Percentiles rank a stretch among this genome's conserved stretches.
Evolutionary conservation across 2,329 filamentous ascomycete genomes (phyloP).

Genomic region (Epichloe scottii): DNA sequence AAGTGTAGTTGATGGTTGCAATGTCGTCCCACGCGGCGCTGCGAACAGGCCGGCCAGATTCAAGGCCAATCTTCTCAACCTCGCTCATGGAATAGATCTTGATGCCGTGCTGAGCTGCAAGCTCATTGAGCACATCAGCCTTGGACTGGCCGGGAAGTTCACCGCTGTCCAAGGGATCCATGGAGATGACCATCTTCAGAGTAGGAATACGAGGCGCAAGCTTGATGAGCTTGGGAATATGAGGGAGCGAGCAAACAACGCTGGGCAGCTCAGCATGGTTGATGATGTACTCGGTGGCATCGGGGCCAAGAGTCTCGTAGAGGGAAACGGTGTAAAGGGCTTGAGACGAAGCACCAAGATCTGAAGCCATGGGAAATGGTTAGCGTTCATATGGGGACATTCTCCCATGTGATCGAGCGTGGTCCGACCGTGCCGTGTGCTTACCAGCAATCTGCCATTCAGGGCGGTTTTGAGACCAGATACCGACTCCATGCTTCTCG

Average conservation of each 20-base stretch:
- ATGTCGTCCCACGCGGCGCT: slow-evolving; percentile 63
- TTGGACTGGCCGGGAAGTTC: slow-evolving; percentile 72
- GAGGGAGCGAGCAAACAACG: slow-evolving; percentile 66
- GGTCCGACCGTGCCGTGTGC: slow-evolving; percentile 6
- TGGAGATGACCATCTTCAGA: slow-evolving; percentile 76
- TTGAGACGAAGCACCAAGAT: slow-evolving; percentile 79
- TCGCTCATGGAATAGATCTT: slow-evolving; percentile 66
- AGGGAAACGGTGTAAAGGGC: slow-evolving; percentile 82
- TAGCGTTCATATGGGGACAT: background rate
- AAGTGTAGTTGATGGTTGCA: slow-evolving; percentile 86
- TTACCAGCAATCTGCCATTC: slow-evolving; percentile 76
- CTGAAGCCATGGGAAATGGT: slow-evolving; percentile 28
- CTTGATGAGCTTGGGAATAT: slow-evolving; percentile 72
- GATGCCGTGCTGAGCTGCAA: slow-evolving; percentile 64
- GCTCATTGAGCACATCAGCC: slow-evolving; percentile 58
- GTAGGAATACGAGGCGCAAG: slow-evolving; percentile 62
- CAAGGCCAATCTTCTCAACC: slow-evolving; percentile 69
- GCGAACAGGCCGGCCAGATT: slow-evolving; percentile 56
- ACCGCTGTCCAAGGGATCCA: slow-evolving; percentile 71
- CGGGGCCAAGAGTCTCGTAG: slow-evolving; percentile 88
- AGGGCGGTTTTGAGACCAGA: slow-evolving; percentile 76
- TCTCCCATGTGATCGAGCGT: background rate
- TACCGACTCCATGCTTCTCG: slow-evolving; percentile 59
- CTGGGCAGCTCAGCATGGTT: slow-evolving; percentile 71
- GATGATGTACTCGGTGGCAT: slow-evolving; percentile 89